A percentile compares a stretch with the other conserved stretches of the same genome.
These are phyloP conservation scores for Cucumis cinereus DNA, from an alignment of 306 rosid species.

Conservation along the genomic window DNA sequence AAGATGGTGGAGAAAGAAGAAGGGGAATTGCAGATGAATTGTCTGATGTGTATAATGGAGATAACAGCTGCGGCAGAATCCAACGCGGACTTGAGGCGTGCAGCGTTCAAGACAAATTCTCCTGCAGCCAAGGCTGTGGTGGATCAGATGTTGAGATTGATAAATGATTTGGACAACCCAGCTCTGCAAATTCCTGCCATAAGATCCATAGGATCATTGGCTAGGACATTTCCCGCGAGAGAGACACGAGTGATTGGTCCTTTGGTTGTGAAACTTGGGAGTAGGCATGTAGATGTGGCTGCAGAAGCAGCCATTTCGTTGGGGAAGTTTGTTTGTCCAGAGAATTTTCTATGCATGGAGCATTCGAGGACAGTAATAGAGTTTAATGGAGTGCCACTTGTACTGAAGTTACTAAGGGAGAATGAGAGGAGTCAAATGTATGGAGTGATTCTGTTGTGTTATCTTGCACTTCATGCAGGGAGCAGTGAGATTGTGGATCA, in stretches of 20 bases:
- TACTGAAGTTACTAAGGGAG: slow-evolving; percentile 50
- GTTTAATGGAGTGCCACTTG: slow-evolving; percentile 35
- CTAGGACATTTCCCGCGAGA: slow-evolving; percentile 80
- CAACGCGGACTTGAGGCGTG: slow-evolving; percentile 54
- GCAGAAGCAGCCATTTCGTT: slow-evolving; percentile 60
- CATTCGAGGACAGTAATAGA: slow-evolving; percentile 68
- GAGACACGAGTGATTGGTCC: slow-evolving; percentile 63
- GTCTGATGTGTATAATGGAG: slow-evolving; percentile 79
- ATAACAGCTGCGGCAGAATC: slow-evolving; percentile 53
- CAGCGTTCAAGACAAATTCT: slow-evolving; percentile 55
- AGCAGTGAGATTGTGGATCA: slow-evolving; percentile 53
- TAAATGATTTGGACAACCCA: slow-evolving; percentile 25
- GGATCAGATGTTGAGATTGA: slow-evolving; percentile 67
- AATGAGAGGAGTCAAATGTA: slow-evolving; percentile 31
- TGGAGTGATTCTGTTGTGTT: slow-evolving; percentile 61
- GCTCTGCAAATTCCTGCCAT: slow-evolving; percentile 46
- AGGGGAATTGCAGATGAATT: slow-evolving; percentile 53
- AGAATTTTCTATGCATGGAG: slow-evolving; percentile 47
- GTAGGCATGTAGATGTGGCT: slow-evolving; percentile 31
- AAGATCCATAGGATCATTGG: slow-evolving; percentile 62
- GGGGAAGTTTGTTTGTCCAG: slow-evolving; percentile 48
- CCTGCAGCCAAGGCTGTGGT: slow-evolving; percentile 60
- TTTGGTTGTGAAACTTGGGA: slow-evolving; percentile 41
- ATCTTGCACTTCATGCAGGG: slow-evolving; percentile 63
- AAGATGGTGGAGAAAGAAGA: slow-evolving; percentile 53